Evolutionary conservation across 768 basidiomycete genomes (phyloP).

Genomic region (Leucosporidium yakuticum): DNA sequence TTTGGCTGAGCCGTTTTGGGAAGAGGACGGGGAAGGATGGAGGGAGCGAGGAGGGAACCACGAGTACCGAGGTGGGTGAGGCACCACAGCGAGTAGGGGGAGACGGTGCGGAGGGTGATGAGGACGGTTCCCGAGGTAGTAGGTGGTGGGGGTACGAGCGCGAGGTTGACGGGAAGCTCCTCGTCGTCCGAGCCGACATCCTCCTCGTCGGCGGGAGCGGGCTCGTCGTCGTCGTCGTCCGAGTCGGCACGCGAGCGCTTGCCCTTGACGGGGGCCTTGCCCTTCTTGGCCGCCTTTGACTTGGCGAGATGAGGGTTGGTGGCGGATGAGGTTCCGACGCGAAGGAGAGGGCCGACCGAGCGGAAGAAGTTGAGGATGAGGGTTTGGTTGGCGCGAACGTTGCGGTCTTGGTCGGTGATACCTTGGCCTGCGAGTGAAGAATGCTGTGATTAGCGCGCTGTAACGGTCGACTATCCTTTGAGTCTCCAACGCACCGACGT

Average conservation of each 20-base stretch:
- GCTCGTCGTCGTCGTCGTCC: slow-evolving; percentile 49
- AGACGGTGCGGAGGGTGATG: slow-evolving; percentile 75
- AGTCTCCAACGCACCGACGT: slow-evolving; percentile 62
- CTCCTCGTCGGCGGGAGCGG: slow-evolving; percentile 38
- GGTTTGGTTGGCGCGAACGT: slow-evolving; percentile 80
- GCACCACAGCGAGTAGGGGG: slow-evolving; percentile 82
- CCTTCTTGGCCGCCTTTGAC: slow-evolving; percentile 9
- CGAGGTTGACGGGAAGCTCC: neutral
- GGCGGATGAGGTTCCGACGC: slow-evolving; percentile 47
- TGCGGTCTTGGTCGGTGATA: slow-evolving; percentile 87
- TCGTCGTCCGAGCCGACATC: slow-evolving; percentile 7
- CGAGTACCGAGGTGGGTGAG: slow-evolving; percentile 41
- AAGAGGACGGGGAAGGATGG: slow-evolving; percentile 25
- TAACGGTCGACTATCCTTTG: neutral
- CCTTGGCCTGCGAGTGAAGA: slow-evolving; percentile 49
- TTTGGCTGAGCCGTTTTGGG: slow-evolving; percentile 6
- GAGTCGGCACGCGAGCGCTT: slow-evolving; percentile 7
- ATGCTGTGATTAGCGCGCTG: neutral
- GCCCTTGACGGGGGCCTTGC: neutral
- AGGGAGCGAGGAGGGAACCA: slow-evolving; percentile 28
- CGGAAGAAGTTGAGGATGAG: slow-evolving; percentile 75
- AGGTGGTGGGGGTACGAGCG: slow-evolving; percentile 31
- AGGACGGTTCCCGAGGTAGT: slow-evolving; percentile 53
- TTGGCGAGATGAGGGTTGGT: neutral
- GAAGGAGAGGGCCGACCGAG: slow-evolving; percentile 59